A percentile compares a stretch with the other conserved stretches of the same genome.
Conservation (phyloP, 805 yeast species). For the Yarrowia phangngaensis region DNA sequence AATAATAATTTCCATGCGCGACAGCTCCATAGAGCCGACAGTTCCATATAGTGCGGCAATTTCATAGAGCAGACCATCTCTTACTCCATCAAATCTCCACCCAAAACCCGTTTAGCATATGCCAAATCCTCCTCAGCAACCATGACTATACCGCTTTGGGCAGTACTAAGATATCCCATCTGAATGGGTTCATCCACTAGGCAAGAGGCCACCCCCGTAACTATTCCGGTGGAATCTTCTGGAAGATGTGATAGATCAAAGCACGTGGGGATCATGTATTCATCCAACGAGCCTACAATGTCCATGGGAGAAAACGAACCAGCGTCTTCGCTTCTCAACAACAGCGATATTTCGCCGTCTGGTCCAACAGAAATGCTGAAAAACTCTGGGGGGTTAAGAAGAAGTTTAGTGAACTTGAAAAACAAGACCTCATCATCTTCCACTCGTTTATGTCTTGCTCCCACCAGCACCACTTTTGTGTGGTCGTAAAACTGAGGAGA, state of each 20-base stretch:
- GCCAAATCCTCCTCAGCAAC: slow-evolving; percentile 49
- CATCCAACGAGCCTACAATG: slow-evolving; percentile 56
- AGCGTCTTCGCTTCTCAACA: slow-evolving; percentile 33
- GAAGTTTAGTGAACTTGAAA: slow-evolving; percentile 41
- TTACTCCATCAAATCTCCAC: neutral
- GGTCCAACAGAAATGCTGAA: slow-evolving; percentile 32
- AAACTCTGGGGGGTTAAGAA: slow-evolving; percentile 36
- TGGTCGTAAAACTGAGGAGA: slow-evolving; percentile 46
- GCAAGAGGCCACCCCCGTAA: slow-evolving; percentile 58
- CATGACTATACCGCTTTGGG: slow-evolving; percentile 56
- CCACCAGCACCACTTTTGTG: slow-evolving; percentile 50
- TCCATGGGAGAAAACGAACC: slow-evolving; percentile 47
- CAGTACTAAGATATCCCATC: slow-evolving; percentile 57
- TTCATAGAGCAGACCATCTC: too few relatives aligned
- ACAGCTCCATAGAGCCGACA: too few relatives aligned
- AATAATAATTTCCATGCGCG: too few relatives aligned
- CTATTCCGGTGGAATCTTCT: slow-evolving; percentile 60
- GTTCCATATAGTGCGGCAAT: too few relatives aligned
- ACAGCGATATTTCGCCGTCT: slow-evolving; percentile 37
- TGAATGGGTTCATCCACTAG: slow-evolving; percentile 47
- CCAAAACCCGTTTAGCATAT: slow-evolving; percentile 17
- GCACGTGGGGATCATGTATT: slow-evolving; percentile 53
- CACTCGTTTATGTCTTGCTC: slow-evolving; percentile 53
- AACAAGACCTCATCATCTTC: slow-evolving; percentile 39
- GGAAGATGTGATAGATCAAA: slow-evolving; percentile 55